These are phyloP conservation scores for Starmera dryadoides DNA, from an alignment of 805 yeast genomes.

Conservation along the genomic window DNA sequence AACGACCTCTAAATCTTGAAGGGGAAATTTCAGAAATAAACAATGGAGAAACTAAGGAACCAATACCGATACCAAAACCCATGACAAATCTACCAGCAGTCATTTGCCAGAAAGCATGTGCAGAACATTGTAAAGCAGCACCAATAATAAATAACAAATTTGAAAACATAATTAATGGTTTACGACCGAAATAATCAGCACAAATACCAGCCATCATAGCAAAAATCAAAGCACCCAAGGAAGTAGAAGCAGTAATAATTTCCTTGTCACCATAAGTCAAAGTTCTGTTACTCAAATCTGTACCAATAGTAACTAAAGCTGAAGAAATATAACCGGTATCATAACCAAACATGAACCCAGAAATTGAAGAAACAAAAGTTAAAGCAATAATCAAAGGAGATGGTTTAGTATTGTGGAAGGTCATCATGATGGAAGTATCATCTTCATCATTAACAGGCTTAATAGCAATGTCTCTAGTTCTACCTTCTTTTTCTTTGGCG, in stretches of 20 bases:
- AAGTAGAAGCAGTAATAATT: constrained; percentile 88
- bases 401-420: constrained; percentile 44
- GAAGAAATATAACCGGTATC: constrained; percentile 97
- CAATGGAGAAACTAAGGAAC: constrained; percentile 89
- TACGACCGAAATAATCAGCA: constrained; percentile 84
- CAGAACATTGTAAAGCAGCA: constrained; percentile 74
- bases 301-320: constrained; percentile 80
- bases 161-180: constrained; percentile 75
- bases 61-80: constrained; percentile 96
- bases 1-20: constrained; percentile 81
- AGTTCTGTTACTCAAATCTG: constrained; percentile 53
- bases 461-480: constrained; percentile 5
- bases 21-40: constrained; percentile 93
- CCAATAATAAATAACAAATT: constrained; percentile 80
- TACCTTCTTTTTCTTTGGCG: not conserved
- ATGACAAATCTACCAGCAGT: constrained; percentile 83
- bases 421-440: constrained; percentile 37
- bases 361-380: constrained; percentile 76
- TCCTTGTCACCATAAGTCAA: constrained; percentile 79
- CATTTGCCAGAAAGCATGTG: constrained; percentile 85
- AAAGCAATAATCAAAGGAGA: constrained; percentile 58
- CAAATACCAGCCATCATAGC: constrained; percentile 70
- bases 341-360: constrained; percentile 96
- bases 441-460: constrained; percentile 41
- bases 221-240: constrained; percentile 85